Conservation (phyloP, 2,329 filamentous ascomycete species). For the Aspergillus melleus region DNA sequence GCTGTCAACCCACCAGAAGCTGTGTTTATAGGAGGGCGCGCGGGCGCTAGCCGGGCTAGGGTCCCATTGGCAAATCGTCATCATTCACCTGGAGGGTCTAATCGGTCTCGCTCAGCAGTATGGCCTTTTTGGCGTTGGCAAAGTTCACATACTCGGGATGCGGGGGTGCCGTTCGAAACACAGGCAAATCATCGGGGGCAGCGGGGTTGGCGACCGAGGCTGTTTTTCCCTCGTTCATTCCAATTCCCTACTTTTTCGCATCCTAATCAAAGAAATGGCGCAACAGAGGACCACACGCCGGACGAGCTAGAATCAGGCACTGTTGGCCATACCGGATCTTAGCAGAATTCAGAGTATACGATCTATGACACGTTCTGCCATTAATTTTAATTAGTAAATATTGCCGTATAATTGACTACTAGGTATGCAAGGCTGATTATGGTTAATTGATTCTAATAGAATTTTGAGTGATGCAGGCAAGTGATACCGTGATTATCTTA, state of each 20-base stretch:
- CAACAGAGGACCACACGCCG: not conserved
- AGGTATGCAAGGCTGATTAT: no score
- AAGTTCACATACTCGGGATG: not conserved
- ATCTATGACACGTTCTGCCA: no score
- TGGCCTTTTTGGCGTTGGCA: not conserved
- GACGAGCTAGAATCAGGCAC: not conserved
- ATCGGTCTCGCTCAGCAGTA: not conserved
- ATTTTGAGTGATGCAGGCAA: no score
- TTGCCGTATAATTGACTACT: no score
- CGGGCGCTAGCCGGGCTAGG: not conserved
- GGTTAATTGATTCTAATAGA: no score
- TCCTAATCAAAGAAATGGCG: not conserved
- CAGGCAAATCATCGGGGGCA: not conserved
- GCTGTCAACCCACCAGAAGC: conserved; percentile 34
- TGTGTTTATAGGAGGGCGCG: conserved; percentile 34
- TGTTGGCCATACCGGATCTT: not conserved
- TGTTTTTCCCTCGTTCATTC: not conserved
- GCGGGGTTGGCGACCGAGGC: not conserved
- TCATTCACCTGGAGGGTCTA: not conserved
- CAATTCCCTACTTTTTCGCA: not conserved
- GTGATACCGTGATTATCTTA: no score
- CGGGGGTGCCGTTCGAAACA: no score
- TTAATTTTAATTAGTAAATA: no score
- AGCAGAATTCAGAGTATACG: not conserved
- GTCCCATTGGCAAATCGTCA: not conserved